Conservation (phyloP, 2,329 filamentous ascomycete genomes). For the Xylariaceae sp. region DNA sequence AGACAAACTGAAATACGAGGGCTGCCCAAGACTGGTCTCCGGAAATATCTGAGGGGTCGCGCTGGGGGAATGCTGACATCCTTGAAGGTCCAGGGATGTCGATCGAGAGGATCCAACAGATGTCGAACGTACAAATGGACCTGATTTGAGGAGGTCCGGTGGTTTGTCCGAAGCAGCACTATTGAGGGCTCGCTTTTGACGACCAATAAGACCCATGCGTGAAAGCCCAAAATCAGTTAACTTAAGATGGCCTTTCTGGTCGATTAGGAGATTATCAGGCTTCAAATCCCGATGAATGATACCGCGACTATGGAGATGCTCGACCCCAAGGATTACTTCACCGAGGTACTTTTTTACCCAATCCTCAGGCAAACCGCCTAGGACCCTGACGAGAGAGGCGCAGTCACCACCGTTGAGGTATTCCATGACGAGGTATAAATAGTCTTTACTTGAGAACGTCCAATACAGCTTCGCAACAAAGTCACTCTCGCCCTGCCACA, state of each 20-base stretch:
- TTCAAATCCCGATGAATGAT: slow-evolving; percentile 97
- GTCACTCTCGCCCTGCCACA: slow-evolving; percentile 99
- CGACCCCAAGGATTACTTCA: slow-evolving; percentile 93
- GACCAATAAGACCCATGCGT: slow-evolving; percentile 92
- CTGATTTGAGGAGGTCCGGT: slow-evolving; percentile 87
- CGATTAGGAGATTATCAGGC: slow-evolving; percentile 94
- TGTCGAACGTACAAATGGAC: slow-evolving; percentile 79
- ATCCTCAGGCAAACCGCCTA: slow-evolving; percentile 88
- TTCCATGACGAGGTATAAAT: slow-evolving; percentile 98
- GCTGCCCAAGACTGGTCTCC: slow-evolving; percentile 70
- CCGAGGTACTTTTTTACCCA: slow-evolving; percentile 98
- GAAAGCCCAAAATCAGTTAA: slow-evolving; percentile 96
- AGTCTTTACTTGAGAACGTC: slow-evolving; percentile 99
- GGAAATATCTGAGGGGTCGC: slow-evolving; percentile 86
- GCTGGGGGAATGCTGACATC: slow-evolving; percentile 67
- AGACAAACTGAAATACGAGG: slow-evolving; percentile 85
- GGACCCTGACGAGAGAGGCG: slow-evolving; percentile 89
- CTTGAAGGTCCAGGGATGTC: slow-evolving; percentile 84
- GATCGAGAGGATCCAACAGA: slow-evolving; percentile 90
- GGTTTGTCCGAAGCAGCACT: slow-evolving; percentile 73
- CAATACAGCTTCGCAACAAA: slow-evolving; percentile 99
- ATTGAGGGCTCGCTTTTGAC: slow-evolving; percentile 89
- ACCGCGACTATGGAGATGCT: slow-evolving; percentile 88
- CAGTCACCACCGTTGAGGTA: slow-evolving; percentile 97
- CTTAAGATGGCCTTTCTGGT: slow-evolving; percentile 94